Base-by-base conservation (phyloP, 2,329 filamentous ascomycete genomes). In the Elsinoe australis region DNA sequence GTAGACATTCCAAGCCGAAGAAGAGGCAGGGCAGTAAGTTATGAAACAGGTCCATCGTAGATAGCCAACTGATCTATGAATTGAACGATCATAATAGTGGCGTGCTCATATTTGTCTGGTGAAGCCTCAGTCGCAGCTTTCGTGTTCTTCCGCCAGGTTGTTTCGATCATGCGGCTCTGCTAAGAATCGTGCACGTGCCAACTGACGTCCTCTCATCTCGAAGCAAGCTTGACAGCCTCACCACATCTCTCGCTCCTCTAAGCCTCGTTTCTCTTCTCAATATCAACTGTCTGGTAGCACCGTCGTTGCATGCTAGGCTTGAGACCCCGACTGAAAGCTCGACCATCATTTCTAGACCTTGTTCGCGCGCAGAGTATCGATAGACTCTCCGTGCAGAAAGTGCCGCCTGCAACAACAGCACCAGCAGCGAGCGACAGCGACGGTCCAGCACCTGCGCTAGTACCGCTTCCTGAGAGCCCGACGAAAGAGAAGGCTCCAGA, bases 331-430 rank as follows among this genome's bases (percentile, higher is more conserved):
- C 65, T 82, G 55, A 74, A 70, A 70, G 66, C 71, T 62, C 75
- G 77, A 56, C 75, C 78, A 47, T 83, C 79, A 44, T 68, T 83
- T 54, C 70, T 80, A 61, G 78, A 83, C 59, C 71, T 83, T 57
- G 71, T 83, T 56, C 65, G 67, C 51, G 67, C 69, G 57, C 67
- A 69, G 54, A 70, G 70, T 56, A 69, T 72, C 54, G 68, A 73
- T 53, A 61, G 65, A 50, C 60, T 68, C 60, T 71, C 70, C 54
- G 64, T 33, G 33, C 48, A 54, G 35, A 45, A 10, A 19, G 18
- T 65, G 33, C 58, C 61, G 51, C 56, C 58, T 28, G 59, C 58
- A 29, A 55, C 64, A 59, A 61, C 58, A 59, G 58, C 33, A 14
- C 14, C 36, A 32, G 39, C 45, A 22, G 47, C 39, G 31, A 36